Evolutionary conservation across 1,284 basidiomycete genomes (phyloP), one percentile per base, ranked within the genome.

Genomic region (Flammula alnicola): DNA sequence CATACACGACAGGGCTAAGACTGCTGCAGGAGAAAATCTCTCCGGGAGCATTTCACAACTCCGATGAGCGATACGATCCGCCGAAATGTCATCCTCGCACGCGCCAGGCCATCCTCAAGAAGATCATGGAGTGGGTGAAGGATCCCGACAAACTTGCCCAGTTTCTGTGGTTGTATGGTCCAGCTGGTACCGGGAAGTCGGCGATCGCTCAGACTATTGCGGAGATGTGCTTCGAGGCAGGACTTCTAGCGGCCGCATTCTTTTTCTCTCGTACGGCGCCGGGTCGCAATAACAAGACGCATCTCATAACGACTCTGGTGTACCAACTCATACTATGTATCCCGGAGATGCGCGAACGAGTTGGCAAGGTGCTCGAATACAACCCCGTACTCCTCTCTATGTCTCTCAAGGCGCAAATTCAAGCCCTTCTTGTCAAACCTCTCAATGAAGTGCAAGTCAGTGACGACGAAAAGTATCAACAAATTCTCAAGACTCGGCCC

Each of bases 191-290:
- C 3, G 54, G 54, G 16, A 59, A 59, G 31, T 56, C 57, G 0
- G 54, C 57, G 16, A 52, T 59, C 25, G 51, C 55, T 22, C 57
- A 54, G 33, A 45, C 51, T 2, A 52, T 55, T 3, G 54, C 52
- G 1, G 54, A 56, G 20, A 27, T 30, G 14, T 56, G 51, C 32
- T 23, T 17, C 12, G 27, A 38, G 17, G 20, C 17, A 1, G 30
- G 35, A 3, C 20, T 39, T 3, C 37, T 52, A 0, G 46, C 49
- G 5, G 57, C 52, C 3, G 46, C 40, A 4, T 58, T 60, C 42
- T 60, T 60, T 38, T 60, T 62, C 38, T 58, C 55, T 17, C 42
- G 56, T 3, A 43, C 42, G 10, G 45, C 37, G 1, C 27, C 41
- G 1, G 46, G 36, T 1, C 39, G 56, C 6, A 47, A 52, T 20